Base-by-base conservation (phyloP, 345 rosid genomes). In the Toxicodendron radicans region DNA sequence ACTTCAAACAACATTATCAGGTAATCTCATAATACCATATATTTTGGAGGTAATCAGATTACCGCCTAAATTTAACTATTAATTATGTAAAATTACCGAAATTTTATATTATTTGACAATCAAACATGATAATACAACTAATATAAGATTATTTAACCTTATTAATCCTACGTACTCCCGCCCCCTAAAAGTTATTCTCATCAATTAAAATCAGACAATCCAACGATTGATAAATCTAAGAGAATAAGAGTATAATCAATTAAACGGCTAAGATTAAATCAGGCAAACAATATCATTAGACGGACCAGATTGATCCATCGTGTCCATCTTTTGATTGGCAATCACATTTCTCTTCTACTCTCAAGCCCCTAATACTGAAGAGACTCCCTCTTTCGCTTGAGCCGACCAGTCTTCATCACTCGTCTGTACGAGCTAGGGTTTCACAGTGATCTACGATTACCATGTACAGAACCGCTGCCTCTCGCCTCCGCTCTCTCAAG, bases 381-480 rank as follows among this genome's bases (percentile, higher is more conserved):
- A 12, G 9, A 13, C 21, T 6, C 20, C 33, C 21, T 61, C 66
- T 24, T 43, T 27, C 58, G 20, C 60, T 51, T 14, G 68, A 30
- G 16, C 59, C 32, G 49, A 45, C 67, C 14, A 32, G 16, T 32
- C 67, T 11, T 60, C 46, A 13, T 23, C 38, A 13, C 60, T 33
- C 7, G 54, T 14, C 24, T 72, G 48, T 57, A 7, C 78, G 30
- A 68, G 6, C 64, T 68, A 58, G 75, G 75, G 74, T 67, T 75
- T 58, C 4, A 62, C 65, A 57, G 70, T 57, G 23, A 32, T 48
- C 59, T 14, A 24, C 72, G 53, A 64, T 78, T 73, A 60, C 66
- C 76, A 88, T 90, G 92, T 83, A 84, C 64, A 87, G 89, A 68
- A 70, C 74, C 23, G 86, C 87, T 63, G 88, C 87, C 64, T 85